A percentile compares a stretch with the other conserved stretches of the same genome.
These are phyloP conservation scores for Beauveria varroae DNA, from an alignment of 2,329 filamentous ascomycete genomes.

Conservation along the genomic window DNA sequence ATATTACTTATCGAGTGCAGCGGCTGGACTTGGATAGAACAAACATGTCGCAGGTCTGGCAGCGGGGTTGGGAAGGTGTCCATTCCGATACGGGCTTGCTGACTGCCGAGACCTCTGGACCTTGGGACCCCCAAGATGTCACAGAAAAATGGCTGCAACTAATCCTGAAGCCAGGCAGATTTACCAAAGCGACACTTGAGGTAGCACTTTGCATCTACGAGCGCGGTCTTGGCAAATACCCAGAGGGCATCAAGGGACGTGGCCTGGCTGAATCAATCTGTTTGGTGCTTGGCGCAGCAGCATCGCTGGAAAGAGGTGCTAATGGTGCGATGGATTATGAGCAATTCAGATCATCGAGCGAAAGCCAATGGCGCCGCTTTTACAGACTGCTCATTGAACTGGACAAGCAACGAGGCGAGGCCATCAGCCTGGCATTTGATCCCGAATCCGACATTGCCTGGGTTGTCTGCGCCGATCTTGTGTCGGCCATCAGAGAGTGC, in stretches of 20 bases:
- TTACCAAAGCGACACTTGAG: constrained; percentile 71
- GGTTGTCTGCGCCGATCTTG: constrained; percentile 75
- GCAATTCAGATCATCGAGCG: constrained; percentile 63
- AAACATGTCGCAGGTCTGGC: constrained; percentile 55
- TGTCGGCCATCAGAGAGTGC: constrained; percentile 73
- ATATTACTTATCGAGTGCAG: constrained; percentile 68
- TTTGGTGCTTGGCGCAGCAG: constrained; percentile 61
- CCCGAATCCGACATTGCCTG: constrained; percentile 64
- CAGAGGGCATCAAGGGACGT: constrained; percentile 36
- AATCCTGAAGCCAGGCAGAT: constrained; percentile 76
- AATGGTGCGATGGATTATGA: constrained; percentile 66
- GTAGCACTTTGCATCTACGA: constrained; percentile 78
- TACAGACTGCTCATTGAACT: constrained; percentile 80
- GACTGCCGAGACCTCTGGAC: constrained; percentile 48
- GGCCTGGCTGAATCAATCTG: constrained; percentile 71
- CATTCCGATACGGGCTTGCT: constrained; percentile 51
- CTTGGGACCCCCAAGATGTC: constrained; percentile 59
- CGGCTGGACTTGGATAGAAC: constrained; percentile 65
- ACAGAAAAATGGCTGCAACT: constrained; percentile 82
- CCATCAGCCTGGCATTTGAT: constrained; percentile 71
- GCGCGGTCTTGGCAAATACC: constrained; percentile 41
- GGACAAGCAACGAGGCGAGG: constrained; percentile 78
- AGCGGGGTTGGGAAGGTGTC: constrained; percentile 62
- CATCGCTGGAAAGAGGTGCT: constrained; percentile 53
- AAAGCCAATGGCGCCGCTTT: constrained; percentile 83